Conservation (phyloP, 345 rosid genomes). For the Bruguiera parviflora region DNA sequence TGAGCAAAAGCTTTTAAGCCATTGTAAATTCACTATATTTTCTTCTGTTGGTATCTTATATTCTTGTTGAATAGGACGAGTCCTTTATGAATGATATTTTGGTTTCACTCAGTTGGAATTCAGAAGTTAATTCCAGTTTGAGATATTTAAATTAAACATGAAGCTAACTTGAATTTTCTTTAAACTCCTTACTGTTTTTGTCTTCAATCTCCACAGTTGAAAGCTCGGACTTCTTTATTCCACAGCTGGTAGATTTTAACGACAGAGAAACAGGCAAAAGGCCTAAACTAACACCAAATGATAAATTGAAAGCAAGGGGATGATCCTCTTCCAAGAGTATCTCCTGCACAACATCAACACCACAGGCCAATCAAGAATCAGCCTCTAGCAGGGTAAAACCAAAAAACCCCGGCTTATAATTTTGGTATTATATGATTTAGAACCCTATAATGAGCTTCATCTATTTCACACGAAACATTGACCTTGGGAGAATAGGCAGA, state of each 20-base stretch:
- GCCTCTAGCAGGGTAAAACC: slow-evolving; percentile 17
- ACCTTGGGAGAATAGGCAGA: slow-evolving; percentile 76
- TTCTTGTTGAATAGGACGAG: no score
- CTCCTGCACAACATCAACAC: slow-evolving; percentile 50
- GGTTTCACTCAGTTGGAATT: not conserved
- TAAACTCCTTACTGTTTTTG: slow-evolving; percentile 52
- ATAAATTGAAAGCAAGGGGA: slow-evolving; percentile 74
- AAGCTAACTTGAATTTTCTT: not conserved
- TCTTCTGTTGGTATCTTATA: no score
- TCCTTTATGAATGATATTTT: no score
- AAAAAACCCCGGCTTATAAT: slow-evolving; percentile 10
- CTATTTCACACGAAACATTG: slow-evolving; percentile 18
- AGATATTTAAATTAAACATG: slow-evolving; percentile 1
- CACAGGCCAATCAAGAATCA: slow-evolving; percentile 24
- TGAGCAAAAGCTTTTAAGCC: no score
- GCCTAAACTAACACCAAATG: slow-evolving; percentile 82
- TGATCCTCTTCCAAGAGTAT: slow-evolving; percentile 78
- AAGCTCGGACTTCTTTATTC: slow-evolving; percentile 70
- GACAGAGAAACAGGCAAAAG: slow-evolving; percentile 74
- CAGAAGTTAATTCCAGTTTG: not conserved
- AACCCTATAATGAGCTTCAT: slow-evolving; percentile 17
- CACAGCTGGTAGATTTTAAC: slow-evolving; percentile 77
- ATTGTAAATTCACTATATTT: no score
- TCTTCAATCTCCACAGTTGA: slow-evolving; percentile 71
- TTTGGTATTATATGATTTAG: slow-evolving; percentile 2